phyloP scores from a whole-genome alignment of 2,329 filamentous ascomycete genomes.

The Alternaria triticimaculans region DNA sequence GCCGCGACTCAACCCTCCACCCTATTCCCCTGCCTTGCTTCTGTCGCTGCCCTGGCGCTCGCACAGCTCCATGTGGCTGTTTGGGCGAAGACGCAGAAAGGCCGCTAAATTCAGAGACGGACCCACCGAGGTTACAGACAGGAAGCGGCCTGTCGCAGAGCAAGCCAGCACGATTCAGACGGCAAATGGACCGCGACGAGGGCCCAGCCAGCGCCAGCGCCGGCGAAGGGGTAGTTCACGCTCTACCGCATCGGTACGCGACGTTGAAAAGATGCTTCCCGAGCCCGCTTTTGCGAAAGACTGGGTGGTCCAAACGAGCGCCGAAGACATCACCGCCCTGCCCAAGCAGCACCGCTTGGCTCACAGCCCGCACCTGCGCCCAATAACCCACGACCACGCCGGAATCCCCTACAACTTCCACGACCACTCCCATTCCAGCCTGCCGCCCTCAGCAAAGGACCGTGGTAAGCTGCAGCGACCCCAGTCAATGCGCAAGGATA shows the following conservation, averaged over 20 bases:
- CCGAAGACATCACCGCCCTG: constrained; percentile 57
- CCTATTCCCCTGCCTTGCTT: not conserved
- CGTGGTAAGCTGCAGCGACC: constrained; percentile 54
- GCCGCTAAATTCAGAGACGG: constrained; percentile 59
- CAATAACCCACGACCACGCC: constrained; percentile 50
- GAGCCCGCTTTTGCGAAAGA: constrained; percentile 9
- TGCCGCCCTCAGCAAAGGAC: constrained; percentile 46
- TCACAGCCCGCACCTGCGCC: constrained; percentile 57
- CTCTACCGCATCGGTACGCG: constrained; percentile 40
- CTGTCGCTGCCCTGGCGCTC: constrained; percentile 10
- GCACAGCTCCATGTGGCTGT: constrained; percentile 74
- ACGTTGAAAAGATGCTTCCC: constrained; percentile 38
- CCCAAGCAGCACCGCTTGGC: constrained; percentile 50
- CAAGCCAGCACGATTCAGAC: constrained; percentile 25
- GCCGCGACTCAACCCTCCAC: constrained; percentile 11
- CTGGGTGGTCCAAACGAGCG: constrained; percentile 37
- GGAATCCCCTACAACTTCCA: constrained; percentile 55
- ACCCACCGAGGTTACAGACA: constrained; percentile 60
- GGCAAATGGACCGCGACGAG: constrained; percentile 34
- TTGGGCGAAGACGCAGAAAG: constrained; percentile 75
- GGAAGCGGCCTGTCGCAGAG: constrained; percentile 45
- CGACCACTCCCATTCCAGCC: constrained; percentile 45
- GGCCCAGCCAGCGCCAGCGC: constrained; percentile 34
- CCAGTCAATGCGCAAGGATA: constrained; percentile 64
- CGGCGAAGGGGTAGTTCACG: constrained; percentile 42